These are phyloP conservation scores for Diaporthe ampelina DNA, from an alignment of 2,329 filamentous ascomycete genomes.

Conservation along the genomic window DNA sequence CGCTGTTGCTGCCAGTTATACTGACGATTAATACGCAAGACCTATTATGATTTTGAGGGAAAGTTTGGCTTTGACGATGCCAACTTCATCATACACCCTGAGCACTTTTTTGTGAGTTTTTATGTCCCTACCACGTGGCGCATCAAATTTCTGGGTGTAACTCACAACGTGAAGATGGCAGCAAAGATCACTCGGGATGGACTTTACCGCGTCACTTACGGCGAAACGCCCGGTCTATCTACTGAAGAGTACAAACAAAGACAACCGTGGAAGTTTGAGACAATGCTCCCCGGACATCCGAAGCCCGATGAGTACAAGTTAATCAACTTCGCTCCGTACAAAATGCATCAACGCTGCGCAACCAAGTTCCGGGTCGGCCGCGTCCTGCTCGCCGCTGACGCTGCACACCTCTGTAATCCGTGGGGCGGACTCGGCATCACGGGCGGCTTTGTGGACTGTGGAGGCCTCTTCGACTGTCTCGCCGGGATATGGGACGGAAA, in stretches of 20 bases:
- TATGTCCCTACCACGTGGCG: neutral
- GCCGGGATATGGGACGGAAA: constrained; percentile 59
- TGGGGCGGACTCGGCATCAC: constrained; percentile 74
- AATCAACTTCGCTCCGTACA: constrained; percentile 71
- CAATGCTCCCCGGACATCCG: constrained; percentile 71
- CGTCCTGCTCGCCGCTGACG: constrained; percentile 71
- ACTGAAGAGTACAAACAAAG: constrained; percentile 66
- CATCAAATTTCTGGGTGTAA: neutral
- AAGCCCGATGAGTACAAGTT: constrained; percentile 70
- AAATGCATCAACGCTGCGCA: constrained; percentile 72
- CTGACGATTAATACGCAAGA: constrained; percentile 54
- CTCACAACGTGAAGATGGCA: constrained; percentile 61
- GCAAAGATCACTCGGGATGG: constrained; percentile 71
- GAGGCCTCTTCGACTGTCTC: constrained; percentile 72
- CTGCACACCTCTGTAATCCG: constrained; percentile 69
- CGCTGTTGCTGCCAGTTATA: neutral
- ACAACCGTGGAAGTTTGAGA: constrained; percentile 67
- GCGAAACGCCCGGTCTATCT: constrained; percentile 66
- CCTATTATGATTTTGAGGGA: constrained; percentile 71
- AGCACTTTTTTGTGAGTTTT: constrained; percentile 64
- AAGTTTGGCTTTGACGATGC: constrained; percentile 67
- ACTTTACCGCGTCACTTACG: constrained; percentile 75
- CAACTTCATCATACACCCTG: constrained; percentile 73
- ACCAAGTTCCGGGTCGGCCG: constrained; percentile 69
- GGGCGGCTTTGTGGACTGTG: constrained; percentile 74